phyloP scores from a whole-genome alignment of 208 protist genomes.

The Leishmania tarentolae region DNA sequence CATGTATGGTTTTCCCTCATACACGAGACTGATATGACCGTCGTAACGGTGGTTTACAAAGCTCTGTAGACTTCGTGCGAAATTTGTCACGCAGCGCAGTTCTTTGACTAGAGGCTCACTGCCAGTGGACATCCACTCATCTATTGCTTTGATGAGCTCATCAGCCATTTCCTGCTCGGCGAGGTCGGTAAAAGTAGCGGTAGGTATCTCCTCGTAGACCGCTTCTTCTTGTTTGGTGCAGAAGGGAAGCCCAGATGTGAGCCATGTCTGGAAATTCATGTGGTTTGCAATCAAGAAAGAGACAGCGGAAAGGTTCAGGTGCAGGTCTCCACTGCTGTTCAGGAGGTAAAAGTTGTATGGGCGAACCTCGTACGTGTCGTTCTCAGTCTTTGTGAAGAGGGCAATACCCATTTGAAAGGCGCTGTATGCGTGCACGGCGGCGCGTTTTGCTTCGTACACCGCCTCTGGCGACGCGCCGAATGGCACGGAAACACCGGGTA shows the following conservation, averaged over 20 bases:
- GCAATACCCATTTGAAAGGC: constrained; percentile 82
- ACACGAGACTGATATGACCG: background rate
- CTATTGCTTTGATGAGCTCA: background rate
- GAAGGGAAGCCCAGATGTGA: constrained; percentile 52
- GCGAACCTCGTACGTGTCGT: constrained; percentile 55
- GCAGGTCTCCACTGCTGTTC: constrained; percentile 43
- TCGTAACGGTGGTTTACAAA: constrained; percentile 10
- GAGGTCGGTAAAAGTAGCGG: background rate
- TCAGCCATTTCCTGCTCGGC: background rate
- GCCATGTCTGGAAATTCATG: constrained; percentile 75
- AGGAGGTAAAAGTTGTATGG: constrained; percentile 83
- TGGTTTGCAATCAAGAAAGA: constrained; percentile 47
- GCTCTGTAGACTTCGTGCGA: constrained; percentile 7
- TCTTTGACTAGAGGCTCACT: background rate
- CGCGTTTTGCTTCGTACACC: constrained; percentile 46
- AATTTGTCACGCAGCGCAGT: constrained; percentile 7
- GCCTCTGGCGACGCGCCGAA: constrained; percentile 35
- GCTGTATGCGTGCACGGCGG: constrained; percentile 52
- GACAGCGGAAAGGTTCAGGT: constrained; percentile 35
- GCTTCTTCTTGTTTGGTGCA: constrained; percentile 44
- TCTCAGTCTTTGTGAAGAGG: constrained; percentile 50
- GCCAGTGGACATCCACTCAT: constrained; percentile 5
- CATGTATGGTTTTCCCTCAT: constrained; percentile 28
- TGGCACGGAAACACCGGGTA: constrained; percentile 14
- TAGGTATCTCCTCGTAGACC: background rate